A percentile compares a stretch with the other conserved stretches of the same genome.
Conservation (phyloP, 306 rosid species). For the Hippophae gyantsensis region DNA sequence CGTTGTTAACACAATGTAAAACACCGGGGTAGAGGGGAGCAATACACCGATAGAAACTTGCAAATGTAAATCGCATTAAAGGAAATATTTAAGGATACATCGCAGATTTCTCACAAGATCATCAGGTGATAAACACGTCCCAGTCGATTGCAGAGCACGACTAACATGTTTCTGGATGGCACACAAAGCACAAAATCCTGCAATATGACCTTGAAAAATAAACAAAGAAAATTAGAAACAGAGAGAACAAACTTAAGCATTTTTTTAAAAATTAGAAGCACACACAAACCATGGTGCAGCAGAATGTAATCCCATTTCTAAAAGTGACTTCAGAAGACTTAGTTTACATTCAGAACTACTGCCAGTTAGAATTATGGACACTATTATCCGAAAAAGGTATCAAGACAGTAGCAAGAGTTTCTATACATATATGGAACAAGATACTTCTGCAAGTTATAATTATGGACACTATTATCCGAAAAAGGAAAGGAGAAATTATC, state of each 20-base stretch:
- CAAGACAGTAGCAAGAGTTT: not conserved
- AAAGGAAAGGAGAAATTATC: no score
- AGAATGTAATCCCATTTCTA: not conserved
- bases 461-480: no score
- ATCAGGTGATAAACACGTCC: conserved; percentile 66
- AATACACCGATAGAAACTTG: not conserved
- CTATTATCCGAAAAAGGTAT: no score
- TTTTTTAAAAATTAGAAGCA: conserved; percentile 1
- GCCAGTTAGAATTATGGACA: no score
- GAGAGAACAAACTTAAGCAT: not conserved
- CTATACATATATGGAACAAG: not conserved
- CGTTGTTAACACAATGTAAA: no score
- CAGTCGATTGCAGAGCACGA: conserved; percentile 72
- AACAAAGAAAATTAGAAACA: conserved; percentile 15
- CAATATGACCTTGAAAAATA: conserved; percentile 51
- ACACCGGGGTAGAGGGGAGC: no score
- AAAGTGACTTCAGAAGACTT: not conserved
- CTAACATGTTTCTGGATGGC: conserved; percentile 96
- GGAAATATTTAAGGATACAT: conserved; percentile 51
- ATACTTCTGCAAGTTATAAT: no score
- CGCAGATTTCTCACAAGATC: conserved; percentile 72
- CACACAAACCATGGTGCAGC: not conserved
- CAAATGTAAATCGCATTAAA: conserved; percentile 1
- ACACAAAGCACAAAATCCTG: conserved; percentile 95
- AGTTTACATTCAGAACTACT: no score